phyloP scores from a whole-genome alignment of 73 alveolate species.

The Durusdinium trenchii region DNA sequence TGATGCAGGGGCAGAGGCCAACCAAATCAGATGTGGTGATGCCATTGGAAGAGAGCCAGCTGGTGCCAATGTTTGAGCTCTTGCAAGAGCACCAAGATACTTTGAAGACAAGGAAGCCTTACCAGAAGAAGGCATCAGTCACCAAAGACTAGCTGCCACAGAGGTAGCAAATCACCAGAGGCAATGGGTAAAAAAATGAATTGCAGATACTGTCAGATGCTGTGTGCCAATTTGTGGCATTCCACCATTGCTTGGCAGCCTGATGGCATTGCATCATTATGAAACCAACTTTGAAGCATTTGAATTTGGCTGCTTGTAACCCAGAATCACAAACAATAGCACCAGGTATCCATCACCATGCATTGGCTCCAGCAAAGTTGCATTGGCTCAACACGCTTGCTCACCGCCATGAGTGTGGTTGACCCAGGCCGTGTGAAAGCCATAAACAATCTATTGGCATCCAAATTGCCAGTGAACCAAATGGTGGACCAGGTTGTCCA shows the following conservation, averaged over 20 bases:
- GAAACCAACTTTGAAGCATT: background rate
- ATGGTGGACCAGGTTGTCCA: background rate
- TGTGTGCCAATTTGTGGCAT: background rate
- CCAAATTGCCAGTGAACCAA: constrained; percentile 19
- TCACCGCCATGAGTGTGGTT: background rate
- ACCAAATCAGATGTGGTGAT: background rate
- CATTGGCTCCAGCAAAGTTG: background rate
- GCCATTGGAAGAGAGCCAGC: background rate
- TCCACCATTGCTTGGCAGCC: background rate
- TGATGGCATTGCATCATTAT: background rate
- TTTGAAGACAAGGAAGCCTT: background rate
- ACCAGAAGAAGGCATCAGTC: background rate
- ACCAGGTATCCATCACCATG: too few species aligned
- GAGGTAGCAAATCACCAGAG: background rate
- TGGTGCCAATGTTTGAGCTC: background rate
- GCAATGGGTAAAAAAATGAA: background rate
- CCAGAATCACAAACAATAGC: background rate
- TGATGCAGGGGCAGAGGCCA: constrained; percentile 6
- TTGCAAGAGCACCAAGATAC: background rate
- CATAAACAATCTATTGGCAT: background rate
- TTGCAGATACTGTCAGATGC: background rate
- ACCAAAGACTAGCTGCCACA: too few species aligned
- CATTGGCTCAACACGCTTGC: background rate
- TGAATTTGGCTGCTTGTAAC: background rate
- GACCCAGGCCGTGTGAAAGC: background rate